Evolutionary conservation across 2,329 filamentous ascomycete species (phyloP).

Genomic region (Triangularia verruculosa): DNA sequence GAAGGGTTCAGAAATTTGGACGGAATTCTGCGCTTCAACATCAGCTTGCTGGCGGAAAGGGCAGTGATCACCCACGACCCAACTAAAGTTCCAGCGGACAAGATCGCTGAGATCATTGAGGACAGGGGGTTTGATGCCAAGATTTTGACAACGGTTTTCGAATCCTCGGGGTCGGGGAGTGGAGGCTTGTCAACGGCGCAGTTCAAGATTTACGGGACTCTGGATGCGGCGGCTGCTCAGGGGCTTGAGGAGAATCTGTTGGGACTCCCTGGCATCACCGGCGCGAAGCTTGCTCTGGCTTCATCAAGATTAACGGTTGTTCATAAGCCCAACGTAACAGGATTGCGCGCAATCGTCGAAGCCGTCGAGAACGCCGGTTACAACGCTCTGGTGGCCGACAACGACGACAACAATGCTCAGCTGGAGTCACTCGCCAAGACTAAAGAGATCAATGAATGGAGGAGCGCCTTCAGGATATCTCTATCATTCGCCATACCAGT

Average conservation of each 20-base stretch:
- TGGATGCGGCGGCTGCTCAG: conserved; percentile 68
- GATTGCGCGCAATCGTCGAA: conserved; percentile 80
- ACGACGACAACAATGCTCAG: conserved; percentile 94
- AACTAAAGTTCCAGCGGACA: conserved; percentile 63
- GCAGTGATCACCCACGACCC: conserved; percentile 85
- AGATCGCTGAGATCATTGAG: conserved; percentile 80
- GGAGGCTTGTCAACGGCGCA: conserved; percentile 62
- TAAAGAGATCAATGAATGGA: conserved; percentile 93
- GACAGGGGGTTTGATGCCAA: conserved; percentile 85
- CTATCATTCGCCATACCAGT: conserved; percentile 83
- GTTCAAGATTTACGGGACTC: conserved; percentile 80
- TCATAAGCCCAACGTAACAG: conserved; percentile 68
- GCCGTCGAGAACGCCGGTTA: conserved; percentile 76
- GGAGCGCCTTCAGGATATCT: conserved; percentile 73
- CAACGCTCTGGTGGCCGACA: conserved; percentile 86
- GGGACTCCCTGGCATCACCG: conserved; percentile 66
- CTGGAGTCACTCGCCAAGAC: conserved; percentile 95
- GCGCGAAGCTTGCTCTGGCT: conserved; percentile 70
- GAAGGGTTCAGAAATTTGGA: conserved; percentile 73
- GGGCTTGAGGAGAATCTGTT: conserved; percentile 67
- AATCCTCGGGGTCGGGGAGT: conserved; percentile 50
- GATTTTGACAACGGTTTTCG: conserved; percentile 71
- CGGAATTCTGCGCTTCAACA: conserved; percentile 86
- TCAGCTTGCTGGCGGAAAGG: conserved; percentile 88
- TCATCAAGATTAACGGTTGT: conserved; percentile 71